Percentiles rank a stretch among this genome's conserved stretches.
These are phyloP conservation scores for Myxozyma sirexii DNA, from an alignment of 805 yeast species.

Conservation along the genomic window DNA sequence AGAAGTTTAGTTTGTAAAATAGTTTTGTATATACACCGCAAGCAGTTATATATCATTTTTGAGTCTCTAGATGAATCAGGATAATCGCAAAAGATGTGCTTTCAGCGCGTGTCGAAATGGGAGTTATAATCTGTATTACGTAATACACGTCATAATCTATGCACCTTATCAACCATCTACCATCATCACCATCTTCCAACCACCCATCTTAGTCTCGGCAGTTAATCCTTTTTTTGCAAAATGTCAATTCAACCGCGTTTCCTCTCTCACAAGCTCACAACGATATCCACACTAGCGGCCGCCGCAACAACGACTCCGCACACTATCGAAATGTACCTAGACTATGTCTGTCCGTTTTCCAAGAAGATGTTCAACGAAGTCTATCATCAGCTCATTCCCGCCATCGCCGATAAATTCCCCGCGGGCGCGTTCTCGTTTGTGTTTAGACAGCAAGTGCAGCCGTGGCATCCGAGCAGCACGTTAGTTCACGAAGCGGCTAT, in stretches of 20 bases:
- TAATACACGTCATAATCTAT: neutral
- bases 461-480: conserved; percentile 83
- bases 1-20: conserved; percentile 11
- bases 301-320: conserved; percentile 34
- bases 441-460: conserved; percentile 77
- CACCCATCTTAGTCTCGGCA: neutral
- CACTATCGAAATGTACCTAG: conserved; percentile 66
- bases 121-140: no score
- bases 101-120: no score
- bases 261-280: conserved; percentile 24
- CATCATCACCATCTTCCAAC: neutral
- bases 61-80: no score
- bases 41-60: no score
- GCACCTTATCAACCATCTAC: neutral
- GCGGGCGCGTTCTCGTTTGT: conserved; percentile 57
- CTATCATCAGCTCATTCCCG: conserved; percentile 56
- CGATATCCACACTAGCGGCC: conserved; percentile 34
- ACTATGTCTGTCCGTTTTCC: conserved; percentile 77
- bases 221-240: neutral
- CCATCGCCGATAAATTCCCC: conserved; percentile 50
- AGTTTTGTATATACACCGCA: neutral
- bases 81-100: neutral
- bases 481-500: conserved; percentile 70
- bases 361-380: conserved; percentile 64
- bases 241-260: conserved; percentile 35